These are phyloP conservation scores for Vitis hybrid DNA, from an alignment of 177 flowering plant species.

Conservation along the genomic window DNA sequence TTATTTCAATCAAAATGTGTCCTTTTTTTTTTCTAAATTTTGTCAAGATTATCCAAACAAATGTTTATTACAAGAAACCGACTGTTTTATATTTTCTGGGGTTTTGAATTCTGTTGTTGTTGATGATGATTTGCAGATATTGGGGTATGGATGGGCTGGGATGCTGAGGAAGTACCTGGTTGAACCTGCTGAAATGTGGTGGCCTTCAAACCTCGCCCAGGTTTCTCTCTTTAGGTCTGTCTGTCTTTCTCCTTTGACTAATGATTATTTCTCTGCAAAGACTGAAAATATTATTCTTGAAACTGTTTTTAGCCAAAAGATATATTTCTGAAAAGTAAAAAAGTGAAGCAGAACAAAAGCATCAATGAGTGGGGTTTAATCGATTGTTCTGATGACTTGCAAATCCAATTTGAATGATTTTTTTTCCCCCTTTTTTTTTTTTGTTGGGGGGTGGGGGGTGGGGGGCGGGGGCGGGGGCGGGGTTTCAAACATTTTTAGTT, in stretches of 20 bases:
- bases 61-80: background rate
- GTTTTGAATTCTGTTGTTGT: background rate
- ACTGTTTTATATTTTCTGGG: background rate
- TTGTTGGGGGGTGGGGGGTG: too few relatives aligned
- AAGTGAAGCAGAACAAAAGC: background rate
- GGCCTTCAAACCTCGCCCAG: slow-evolving; percentile 95
- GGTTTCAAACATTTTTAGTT: background rate
- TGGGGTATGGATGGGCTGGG: slow-evolving; percentile 99
- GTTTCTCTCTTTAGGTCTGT: slow-evolving; percentile 96
- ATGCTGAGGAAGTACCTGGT: slow-evolving; percentile 82
- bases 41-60: background rate
- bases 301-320: background rate
- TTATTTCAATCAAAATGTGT: too few relatives aligned
- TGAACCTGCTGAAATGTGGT: slow-evolving; percentile 96
- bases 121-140: slow-evolving; percentile 39
- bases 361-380: slow-evolving; percentile 2
- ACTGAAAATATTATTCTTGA: background rate
- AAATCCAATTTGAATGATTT: too few relatives aligned
- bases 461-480: background rate
- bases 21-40: background rate
- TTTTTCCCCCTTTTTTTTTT: fast-evolving
- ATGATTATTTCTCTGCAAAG: background rate
- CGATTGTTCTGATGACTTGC: background rate
- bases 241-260: background rate
- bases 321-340: background rate